Conservation (phyloP, 2,329 filamentous ascomycete genomes). For the Monosporascus sp. region DNA sequence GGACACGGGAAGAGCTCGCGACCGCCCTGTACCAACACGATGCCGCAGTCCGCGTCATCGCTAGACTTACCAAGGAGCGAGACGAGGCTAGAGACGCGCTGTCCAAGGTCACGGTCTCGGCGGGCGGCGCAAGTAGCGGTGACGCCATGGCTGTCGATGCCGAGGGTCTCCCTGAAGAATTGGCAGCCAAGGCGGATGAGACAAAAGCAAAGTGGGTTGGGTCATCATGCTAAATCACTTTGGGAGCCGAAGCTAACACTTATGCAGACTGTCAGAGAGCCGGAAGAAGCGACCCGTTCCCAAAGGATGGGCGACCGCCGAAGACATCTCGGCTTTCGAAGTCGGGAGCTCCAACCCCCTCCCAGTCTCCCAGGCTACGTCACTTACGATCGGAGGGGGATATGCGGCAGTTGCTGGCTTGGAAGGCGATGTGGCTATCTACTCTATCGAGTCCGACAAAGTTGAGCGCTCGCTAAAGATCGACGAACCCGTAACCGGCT, state of each 20-base stretch:
- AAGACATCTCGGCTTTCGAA: conserved; percentile 55
- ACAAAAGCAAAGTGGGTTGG: conserved; percentile 69
- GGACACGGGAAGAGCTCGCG: conserved; percentile 88
- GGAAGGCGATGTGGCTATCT: conserved; percentile 70
- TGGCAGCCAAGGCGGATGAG: conserved; percentile 70
- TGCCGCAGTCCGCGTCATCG: conserved; percentile 92
- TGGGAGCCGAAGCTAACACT: conserved; percentile 12
- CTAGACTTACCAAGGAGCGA: conserved; percentile 80
- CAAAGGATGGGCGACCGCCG: conserved; percentile 74
- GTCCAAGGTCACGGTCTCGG: conserved; percentile 73
- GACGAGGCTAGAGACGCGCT: conserved; percentile 89
- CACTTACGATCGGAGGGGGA: conserved; percentile 49
- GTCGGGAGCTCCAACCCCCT: conserved; percentile 40
- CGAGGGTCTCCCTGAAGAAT: conserved; percentile 65
- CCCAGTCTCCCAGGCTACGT: conserved; percentile 43
- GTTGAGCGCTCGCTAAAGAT: conserved; percentile 63
- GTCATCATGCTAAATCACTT: neutral
- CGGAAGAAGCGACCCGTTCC: conserved; percentile 87
- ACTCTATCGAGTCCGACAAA: conserved; percentile 64
- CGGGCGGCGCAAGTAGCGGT: conserved; percentile 49
- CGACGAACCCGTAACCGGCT: conserved; percentile 62
- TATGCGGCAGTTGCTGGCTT: conserved; percentile 69
- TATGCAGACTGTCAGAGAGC: conserved; percentile 70
- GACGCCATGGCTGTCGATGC: conserved; percentile 93
- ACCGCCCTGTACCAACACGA: conserved; percentile 96